Percentiles rank a stretch among this genome's conserved stretches.
Conservation (phyloP, 2,329 filamentous ascomycete species). For the Colletotrichum lini region DNA sequence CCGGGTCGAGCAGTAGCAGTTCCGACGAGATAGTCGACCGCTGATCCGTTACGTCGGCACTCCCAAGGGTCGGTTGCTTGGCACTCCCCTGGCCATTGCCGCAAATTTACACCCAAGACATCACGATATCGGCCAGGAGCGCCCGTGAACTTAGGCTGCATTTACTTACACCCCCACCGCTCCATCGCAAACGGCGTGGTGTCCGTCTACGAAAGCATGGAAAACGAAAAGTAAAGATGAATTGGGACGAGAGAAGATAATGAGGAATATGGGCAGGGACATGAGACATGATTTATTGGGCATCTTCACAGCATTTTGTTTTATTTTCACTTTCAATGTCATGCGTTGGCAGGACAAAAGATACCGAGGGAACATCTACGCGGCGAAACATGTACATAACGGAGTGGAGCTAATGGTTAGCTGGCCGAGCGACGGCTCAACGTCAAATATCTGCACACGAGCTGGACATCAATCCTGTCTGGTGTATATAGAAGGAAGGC, state of each 20-base stretch:
- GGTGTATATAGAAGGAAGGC: not conserved
- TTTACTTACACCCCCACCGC: not conserved
- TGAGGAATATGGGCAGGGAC: slow-evolving; percentile 15
- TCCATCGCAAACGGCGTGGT: not conserved
- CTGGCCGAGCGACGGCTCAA: not conserved
- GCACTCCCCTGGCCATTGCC: not conserved
- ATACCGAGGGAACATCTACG: not conserved
- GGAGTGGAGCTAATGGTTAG: not conserved
- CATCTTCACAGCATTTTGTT: slow-evolving; percentile 26
- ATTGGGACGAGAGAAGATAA: slow-evolving; percentile 24
- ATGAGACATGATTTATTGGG: slow-evolving; percentile 36
- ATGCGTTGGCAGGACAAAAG: not conserved
- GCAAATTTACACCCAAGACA: not conserved
- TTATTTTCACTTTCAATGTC: not conserved
- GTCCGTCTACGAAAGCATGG: not conserved
- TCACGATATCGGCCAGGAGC: not conserved
- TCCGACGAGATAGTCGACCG: slow-evolving; percentile 47
- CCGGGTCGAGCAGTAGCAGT: slow-evolving; percentile 49
- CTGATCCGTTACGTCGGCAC: slow-evolving; percentile 8
- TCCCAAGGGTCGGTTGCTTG: not conserved
- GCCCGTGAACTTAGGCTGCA: not conserved
- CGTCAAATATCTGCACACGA: slow-evolving; percentile 12
- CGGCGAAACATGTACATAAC: slow-evolving; percentile 24
- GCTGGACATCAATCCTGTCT: not conserved
- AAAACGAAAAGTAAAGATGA: not conserved